Evolutionary conservation across 371 early-diverging fungal species (phyloP).

Genomic region (Circinella umbellata): DNA sequence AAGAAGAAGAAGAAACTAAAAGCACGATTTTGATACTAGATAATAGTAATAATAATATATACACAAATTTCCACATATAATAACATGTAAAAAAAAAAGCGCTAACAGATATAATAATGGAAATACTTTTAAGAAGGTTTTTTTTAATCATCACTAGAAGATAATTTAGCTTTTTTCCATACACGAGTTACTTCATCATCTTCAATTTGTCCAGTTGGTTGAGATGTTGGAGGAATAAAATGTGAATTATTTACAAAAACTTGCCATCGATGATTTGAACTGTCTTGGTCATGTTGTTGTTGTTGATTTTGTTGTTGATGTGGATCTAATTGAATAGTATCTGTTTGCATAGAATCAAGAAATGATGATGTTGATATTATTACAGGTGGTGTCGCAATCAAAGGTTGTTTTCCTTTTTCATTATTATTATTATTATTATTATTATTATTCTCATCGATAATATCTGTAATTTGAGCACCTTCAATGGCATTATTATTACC

Average conservation of each 20-base stretch:
- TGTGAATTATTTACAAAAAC: conserved; percentile 12
- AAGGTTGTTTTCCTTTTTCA: conserved; percentile 1
- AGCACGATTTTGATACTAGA: too few species aligned
- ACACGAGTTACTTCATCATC: background rate
- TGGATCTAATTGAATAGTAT: background rate
- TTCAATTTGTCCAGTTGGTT: background rate
- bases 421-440: background rate
- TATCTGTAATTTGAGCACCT: background rate
- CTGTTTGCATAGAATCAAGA: conserved; percentile 9
- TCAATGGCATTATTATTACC: conserved; percentile 7
- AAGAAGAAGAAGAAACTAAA: too few species aligned
- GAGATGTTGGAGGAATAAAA: background rate
- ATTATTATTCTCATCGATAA: background rate
- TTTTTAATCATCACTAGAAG: conserved; percentile 1
- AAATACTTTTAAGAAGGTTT: background rate
- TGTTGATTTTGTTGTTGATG: conserved; percentile 10
- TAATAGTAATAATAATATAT: too few species aligned
- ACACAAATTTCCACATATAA: too few species aligned
- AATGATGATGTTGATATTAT: conserved; percentile 14
- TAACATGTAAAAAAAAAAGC: too few species aligned
- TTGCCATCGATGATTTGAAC: conserved; percentile 5
- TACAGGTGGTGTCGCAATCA: conserved; percentile 9
- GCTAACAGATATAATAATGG: background rate
- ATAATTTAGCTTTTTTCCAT: conserved; percentile 4
- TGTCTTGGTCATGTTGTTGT: background rate